Evolutionary conservation across 345 rosid genomes (phyloP).

Genomic region (Populus simonii): DNA sequence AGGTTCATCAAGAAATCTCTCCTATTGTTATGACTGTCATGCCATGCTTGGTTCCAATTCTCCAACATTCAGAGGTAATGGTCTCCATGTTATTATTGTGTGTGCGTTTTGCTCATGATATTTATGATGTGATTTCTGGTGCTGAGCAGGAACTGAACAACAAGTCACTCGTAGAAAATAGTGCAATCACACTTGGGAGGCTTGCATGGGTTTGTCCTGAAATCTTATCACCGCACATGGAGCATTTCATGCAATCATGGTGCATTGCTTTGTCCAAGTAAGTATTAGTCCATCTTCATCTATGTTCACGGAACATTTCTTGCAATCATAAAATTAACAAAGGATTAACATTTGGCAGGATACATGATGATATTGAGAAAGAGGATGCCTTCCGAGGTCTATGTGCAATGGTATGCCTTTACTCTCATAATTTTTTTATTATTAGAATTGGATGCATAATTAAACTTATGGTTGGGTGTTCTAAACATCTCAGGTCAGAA

Average conservation of each 20-base stretch:
- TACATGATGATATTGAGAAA: conserved; percentile 94
- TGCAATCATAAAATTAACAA: background rate
- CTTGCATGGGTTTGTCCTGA: conserved; percentile 98
- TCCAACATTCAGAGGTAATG: conserved; percentile 74
- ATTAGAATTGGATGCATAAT: background rate
- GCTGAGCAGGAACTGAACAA: conserved; percentile 71
- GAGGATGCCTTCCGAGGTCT: conserved; percentile 98
- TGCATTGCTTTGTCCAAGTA: conserved; percentile 85
- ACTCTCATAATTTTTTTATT: background rate
- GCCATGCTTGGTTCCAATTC: conserved; percentile 67
- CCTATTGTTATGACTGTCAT: conserved; percentile 73
- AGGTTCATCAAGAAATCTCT: conserved; percentile 92
- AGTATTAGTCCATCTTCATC: conserved; percentile 26
- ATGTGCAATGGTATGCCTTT: conserved; percentile 76
- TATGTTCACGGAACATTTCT: background rate
- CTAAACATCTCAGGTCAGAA: conserved; percentile 56
- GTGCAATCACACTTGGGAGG: conserved; percentile 98
- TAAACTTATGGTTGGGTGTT: conserved; percentile 11
- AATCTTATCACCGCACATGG: conserved; percentile 93
- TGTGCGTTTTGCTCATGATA: background rate
- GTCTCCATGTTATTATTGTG: background rate
- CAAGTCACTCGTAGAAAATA: conserved; percentile 84
- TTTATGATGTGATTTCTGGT: conserved; percentile 8
- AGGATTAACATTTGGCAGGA: conserved; percentile 44
- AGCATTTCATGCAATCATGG: conserved; percentile 98